phyloP scores from a whole-genome alignment of 2,329 filamentous ascomycete species.

The Aspergillus sp. region DNA sequence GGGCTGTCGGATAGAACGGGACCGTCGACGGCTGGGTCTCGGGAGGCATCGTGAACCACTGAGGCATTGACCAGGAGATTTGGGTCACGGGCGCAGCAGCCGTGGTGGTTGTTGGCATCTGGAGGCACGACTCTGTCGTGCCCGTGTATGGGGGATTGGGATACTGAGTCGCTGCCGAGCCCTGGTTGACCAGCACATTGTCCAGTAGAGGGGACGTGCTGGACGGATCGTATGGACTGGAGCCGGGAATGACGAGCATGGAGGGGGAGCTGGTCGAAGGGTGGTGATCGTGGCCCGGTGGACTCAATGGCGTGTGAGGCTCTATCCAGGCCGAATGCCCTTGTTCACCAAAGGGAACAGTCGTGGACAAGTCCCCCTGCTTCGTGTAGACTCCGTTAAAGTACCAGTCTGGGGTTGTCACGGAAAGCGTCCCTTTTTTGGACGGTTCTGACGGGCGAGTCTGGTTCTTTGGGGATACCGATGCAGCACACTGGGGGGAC shows the following conservation, averaged over 20 bases:
- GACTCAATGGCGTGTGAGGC: background rate
- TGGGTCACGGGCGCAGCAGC: slow-evolving; percentile 12
- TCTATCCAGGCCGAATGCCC: background rate
- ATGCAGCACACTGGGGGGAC: slow-evolving; percentile 14
- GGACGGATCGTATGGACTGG: slow-evolving; percentile 25
- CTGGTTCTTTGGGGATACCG: slow-evolving; percentile 13
- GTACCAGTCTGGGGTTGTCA: slow-evolving; percentile 17
- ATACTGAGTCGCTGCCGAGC: slow-evolving; percentile 26
- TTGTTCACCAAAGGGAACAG: slow-evolving; percentile 10
- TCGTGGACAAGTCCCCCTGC: slow-evolving; percentile 9
- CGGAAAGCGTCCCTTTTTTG: slow-evolving; percentile 6
- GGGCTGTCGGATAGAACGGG: slow-evolving; percentile 25
- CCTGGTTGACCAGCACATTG: slow-evolving; percentile 25
- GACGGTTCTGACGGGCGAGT: slow-evolving; percentile 6
- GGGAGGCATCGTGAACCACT: slow-evolving; percentile 31
- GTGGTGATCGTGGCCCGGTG: background rate
- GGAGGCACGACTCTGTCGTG: slow-evolving; percentile 27
- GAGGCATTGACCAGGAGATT: slow-evolving; percentile 21
- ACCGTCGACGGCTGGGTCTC: slow-evolving; percentile 22
- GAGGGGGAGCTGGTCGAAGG: slow-evolving; percentile 14
- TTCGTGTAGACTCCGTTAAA: slow-evolving; percentile 12
- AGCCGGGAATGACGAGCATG: slow-evolving; percentile 16
- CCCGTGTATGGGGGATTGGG: slow-evolving; percentile 23
- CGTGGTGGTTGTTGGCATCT: slow-evolving; percentile 24
- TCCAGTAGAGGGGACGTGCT: slow-evolving; percentile 26